Evolutionary conservation across 2,329 filamentous ascomycete genomes (phyloP).

Genomic region (Pyricularia pennisetigena): DNA sequence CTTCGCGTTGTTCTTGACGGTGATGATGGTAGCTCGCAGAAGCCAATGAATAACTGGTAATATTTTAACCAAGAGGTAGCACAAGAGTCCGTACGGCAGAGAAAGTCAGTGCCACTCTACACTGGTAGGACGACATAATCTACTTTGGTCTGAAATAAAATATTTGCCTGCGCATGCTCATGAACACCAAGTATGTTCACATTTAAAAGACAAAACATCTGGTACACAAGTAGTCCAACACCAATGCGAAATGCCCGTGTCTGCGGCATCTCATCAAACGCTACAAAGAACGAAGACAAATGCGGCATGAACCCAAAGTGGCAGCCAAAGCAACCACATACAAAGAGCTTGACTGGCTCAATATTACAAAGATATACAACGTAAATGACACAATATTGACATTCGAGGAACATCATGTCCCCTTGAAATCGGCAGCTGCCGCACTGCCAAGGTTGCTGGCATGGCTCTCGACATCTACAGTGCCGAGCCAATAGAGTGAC

Average conservation of each 20-base stretch:
- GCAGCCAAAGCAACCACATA: background rate
- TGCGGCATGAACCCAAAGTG: background rate
- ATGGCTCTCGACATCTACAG: slow-evolving; percentile 53
- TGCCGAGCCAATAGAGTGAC: slow-evolving; percentile 77
- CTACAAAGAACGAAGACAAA: background rate
- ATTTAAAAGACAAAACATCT: background rate
- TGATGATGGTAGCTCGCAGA: no score
- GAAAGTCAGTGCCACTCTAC: no score
- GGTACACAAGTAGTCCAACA: background rate
- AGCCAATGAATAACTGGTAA: no score
- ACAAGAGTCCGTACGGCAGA: no score
- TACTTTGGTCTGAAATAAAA: background rate
- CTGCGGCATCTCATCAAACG: background rate
- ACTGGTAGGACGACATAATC: background rate
- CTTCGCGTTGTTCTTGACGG: background rate
- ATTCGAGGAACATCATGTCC: slow-evolving; percentile 17
- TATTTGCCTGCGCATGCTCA: background rate
- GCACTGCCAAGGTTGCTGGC: slow-evolving; percentile 44
- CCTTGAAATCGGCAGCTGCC: slow-evolving; percentile 39
- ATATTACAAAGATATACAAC: background rate
- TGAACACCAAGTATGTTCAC: background rate
- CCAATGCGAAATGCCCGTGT: background rate
- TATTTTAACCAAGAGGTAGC: no score
- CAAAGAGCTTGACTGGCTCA: background rate
- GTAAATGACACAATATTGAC: background rate